These are phyloP conservation scores for Sarocladium strictum DNA, from an alignment of 2,329 filamentous ascomycete species.

Conservation along the genomic window DNA sequence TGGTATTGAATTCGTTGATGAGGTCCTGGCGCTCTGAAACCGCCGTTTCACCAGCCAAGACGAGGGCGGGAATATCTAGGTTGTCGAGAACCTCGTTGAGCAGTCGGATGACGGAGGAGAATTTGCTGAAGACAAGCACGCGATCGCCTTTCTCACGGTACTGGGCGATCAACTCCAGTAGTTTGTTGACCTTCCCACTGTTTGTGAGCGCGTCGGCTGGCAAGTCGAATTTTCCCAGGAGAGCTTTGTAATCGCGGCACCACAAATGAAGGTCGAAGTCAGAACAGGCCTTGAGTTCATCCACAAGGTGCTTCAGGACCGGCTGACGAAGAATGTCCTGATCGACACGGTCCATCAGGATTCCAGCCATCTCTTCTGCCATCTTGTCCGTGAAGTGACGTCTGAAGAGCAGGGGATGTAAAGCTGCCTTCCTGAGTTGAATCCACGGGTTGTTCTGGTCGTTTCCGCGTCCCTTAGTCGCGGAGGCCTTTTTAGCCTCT, in stretches of 20 bases:
- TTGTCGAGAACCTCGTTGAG: constrained; percentile 75
- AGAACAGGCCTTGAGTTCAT: constrained; percentile 52
- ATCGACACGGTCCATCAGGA: constrained; percentile 64
- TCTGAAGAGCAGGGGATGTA: constrained; percentile 85
- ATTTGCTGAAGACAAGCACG: constrained; percentile 87
- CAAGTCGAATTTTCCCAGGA: constrained; percentile 49
- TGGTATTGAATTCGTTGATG: constrained; percentile 78
- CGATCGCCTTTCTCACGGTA: constrained; percentile 81
- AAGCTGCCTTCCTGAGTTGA: constrained; percentile 84
- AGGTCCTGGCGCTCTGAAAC: constrained; percentile 80
- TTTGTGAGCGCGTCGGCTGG: constrained; percentile 48
- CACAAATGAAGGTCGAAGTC: constrained; percentile 62
- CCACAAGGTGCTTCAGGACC: constrained; percentile 45
- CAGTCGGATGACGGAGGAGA: constrained; percentile 86
- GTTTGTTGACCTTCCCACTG: constrained; percentile 77
- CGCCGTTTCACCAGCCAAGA: constrained; percentile 79
- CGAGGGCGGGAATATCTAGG: constrained; percentile 67
- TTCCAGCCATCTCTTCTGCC: constrained; percentile 70
- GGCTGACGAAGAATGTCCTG: constrained; percentile 48
- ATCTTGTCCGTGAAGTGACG: constrained; percentile 70
- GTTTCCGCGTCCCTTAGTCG: constrained; percentile 38
- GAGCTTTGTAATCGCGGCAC: constrained; percentile 52
- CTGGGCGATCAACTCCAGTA: constrained; percentile 65
- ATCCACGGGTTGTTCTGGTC: constrained; percentile 72
- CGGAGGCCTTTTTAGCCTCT: constrained; percentile 46